Evolutionary conservation across 106 monocot genomes (phyloP).

Genomic region (Dendrobium nobile): DNA sequence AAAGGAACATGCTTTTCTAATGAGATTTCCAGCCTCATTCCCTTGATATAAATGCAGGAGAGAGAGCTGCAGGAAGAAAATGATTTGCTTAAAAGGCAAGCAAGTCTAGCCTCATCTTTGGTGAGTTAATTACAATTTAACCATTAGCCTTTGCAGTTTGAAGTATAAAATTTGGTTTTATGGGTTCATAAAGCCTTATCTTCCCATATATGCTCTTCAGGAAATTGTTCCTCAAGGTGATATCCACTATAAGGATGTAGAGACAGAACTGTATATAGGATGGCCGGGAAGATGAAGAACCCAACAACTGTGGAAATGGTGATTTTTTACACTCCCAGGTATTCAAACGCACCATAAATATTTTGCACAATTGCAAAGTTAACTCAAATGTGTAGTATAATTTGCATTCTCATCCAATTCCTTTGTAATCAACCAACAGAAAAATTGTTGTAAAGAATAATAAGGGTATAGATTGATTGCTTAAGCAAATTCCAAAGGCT

Average conservation of each 20-base stretch:
- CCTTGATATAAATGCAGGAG: slow-evolving; percentile 4
- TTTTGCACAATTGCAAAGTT: neutral
- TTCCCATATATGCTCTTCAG: neutral
- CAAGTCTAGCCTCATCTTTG: neutral
- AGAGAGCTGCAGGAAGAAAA: neutral
- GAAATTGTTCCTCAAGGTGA: neutral
- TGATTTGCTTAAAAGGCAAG: slow-evolving; percentile 1
- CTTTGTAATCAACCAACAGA: neutral
- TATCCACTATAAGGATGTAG: neutral
- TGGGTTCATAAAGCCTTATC: neutral
- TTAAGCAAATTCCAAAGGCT: neutral
- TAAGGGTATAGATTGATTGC: neutral
- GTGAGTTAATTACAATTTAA: neutral
- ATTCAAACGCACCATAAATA: neutral
- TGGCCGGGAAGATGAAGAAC: neutral
- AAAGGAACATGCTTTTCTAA: neutral
- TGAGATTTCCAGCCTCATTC: neutral
- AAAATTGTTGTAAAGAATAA: neutral
- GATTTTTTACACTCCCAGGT: neutral
- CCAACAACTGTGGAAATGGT: neutral
- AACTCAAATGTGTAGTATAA: neutral
- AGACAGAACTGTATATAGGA: slow-evolving; percentile 3
- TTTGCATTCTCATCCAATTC: neutral
- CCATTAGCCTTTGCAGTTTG: neutral
- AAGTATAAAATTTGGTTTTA: neutral